Evolutionary conservation across 2,329 filamentous ascomycete species (phyloP).

Genomic region (Stachybotrys chlorohalonatus): DNA sequence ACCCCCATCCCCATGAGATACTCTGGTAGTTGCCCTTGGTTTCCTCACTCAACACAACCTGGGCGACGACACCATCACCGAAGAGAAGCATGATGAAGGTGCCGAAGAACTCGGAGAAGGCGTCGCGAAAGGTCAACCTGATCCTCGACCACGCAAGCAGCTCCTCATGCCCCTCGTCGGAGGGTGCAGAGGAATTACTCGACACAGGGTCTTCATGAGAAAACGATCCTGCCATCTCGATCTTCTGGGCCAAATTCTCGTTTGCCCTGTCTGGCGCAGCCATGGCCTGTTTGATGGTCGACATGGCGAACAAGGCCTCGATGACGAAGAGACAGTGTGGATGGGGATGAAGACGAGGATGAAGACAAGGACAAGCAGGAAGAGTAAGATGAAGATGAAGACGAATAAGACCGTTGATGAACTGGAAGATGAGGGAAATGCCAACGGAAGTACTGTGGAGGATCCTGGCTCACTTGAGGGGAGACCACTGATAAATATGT

Average conservation of each 20-base stretch:
- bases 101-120: slow-evolving; percentile 59
- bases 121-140: slow-evolving; percentile 42
- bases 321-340: background rate
- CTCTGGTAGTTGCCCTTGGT: slow-evolving; percentile 39
- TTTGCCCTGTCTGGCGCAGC: background rate
- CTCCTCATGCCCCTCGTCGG: slow-evolving; percentile 8
- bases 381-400: background rate
- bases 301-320: slow-evolving; percentile 6
- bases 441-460: background rate
- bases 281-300: slow-evolving; percentile 18
- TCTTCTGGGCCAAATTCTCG: slow-evolving; percentile 8
- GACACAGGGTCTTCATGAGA: slow-evolving; percentile 12
- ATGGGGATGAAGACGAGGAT: background rate
- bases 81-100: slow-evolving; percentile 61
- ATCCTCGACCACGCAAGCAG: slow-evolving; percentile 40
- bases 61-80: slow-evolving; percentile 62
- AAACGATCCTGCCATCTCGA: slow-evolving; percentile 18
- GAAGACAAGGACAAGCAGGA: background rate
- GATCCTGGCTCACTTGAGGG: background rate
- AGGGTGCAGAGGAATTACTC: slow-evolving; percentile 8
- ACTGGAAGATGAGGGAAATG: background rate
- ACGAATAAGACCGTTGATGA: background rate
- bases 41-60: slow-evolving; percentile 49
- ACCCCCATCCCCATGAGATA: slow-evolving; percentile 42
- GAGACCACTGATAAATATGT: background rate